Evolutionary conservation across 805 yeast species (phyloP).

Genomic region (Candida ovalis): DNA sequence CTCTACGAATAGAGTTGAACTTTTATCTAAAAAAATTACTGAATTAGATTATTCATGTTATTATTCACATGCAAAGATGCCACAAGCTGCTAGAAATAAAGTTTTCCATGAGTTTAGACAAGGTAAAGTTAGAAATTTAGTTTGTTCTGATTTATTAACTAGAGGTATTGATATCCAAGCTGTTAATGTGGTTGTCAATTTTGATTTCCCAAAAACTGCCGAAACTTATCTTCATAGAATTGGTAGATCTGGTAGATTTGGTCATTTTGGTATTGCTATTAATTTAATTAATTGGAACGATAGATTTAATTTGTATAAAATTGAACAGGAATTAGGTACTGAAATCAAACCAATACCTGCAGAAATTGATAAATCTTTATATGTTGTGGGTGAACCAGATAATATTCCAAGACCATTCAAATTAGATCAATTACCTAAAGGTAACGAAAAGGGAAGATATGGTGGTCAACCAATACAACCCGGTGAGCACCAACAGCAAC

Average conservation of each 20-base stretch:
- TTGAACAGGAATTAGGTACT: slow-evolving; percentile 96
- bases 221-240: slow-evolving; percentile 97
- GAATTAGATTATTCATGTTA: slow-evolving; percentile 96
- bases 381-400: slow-evolving; percentile 76
- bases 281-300: slow-evolving; percentile 97
- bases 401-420: slow-evolving; percentile 89
- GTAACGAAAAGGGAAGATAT: slow-evolving; percentile 28
- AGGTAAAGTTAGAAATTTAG: slow-evolving; percentile 95
- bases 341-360: slow-evolving; percentile 97
- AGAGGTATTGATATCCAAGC: slow-evolving; percentile 99
- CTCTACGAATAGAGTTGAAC: slow-evolving; percentile 93
- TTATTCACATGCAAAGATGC: slow-evolving; percentile 96
- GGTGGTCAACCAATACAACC: slow-evolving; percentile 31
- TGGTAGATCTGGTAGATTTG: slow-evolving; percentile 98
- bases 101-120: slow-evolving; percentile 98
- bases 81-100: slow-evolving; percentile 93
- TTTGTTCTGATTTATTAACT: slow-evolving; percentile 92
- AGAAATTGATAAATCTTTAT: slow-evolving; percentile 82
- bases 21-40: slow-evolving; percentile 91
- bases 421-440: slow-evolving; percentile 46
- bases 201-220: slow-evolving; percentile 97
- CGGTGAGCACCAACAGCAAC: slow-evolving; percentile 19
- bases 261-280: slow-evolving; percentile 96
- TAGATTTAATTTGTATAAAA: slow-evolving; percentile 86
- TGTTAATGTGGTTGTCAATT: slow-evolving; percentile 95